These are phyloP conservation scores for Phytophthora idaei DNA, from an alignment of 352 stramenopile species.

Conservation along the genomic window DNA sequence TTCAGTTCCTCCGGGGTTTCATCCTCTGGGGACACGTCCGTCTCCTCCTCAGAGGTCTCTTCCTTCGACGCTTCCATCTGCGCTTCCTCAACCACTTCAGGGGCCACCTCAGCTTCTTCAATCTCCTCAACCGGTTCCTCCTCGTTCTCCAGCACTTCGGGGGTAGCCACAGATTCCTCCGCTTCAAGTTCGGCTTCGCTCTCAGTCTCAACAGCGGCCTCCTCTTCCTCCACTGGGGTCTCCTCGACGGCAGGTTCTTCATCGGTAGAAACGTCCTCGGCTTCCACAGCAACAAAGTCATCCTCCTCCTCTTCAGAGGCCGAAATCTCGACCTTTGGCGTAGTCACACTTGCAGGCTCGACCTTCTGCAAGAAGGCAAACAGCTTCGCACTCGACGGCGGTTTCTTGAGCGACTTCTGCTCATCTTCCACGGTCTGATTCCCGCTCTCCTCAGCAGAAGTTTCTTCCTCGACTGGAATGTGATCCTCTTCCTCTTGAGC, in stretches of 20 bases:
- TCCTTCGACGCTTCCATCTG: slow-evolving; percentile 25
- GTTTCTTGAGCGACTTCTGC: slow-evolving; percentile 30
- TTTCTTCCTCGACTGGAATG: slow-evolving; percentile 20
- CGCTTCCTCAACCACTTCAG: slow-evolving; percentile 22
- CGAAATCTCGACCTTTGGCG: slow-evolving; percentile 7
- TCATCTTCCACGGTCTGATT: slow-evolving; percentile 14
- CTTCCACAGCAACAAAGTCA: slow-evolving; percentile 30
- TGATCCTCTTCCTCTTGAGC: slow-evolving; percentile 26
- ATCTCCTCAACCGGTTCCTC: slow-evolving; percentile 22
- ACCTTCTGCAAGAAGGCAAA: slow-evolving; percentile 61
- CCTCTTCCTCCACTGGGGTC: slow-evolving; percentile 20
- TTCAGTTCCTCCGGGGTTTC: slow-evolving; percentile 29
- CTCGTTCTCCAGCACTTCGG: slow-evolving; percentile 29
- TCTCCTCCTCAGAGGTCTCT: slow-evolving; percentile 30
- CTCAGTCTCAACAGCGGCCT: slow-evolving; percentile 18
- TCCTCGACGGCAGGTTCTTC: slow-evolving; percentile 14
- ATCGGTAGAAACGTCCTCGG: slow-evolving; percentile 31
- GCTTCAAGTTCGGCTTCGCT: slow-evolving; percentile 26
- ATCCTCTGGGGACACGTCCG: slow-evolving; percentile 23
- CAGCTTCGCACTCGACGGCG: slow-evolving; percentile 50
- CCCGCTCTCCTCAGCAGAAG: slow-evolving; percentile 16
- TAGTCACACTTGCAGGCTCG: slow-evolving; percentile 26
- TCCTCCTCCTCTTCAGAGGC: slow-evolving; percentile 22
- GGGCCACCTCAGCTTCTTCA: background rate
- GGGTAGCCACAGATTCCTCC: slow-evolving; percentile 24